phyloP scores from a whole-genome alignment of 352 stramenopile genomes.

The Phytopythium montanum region DNA sequence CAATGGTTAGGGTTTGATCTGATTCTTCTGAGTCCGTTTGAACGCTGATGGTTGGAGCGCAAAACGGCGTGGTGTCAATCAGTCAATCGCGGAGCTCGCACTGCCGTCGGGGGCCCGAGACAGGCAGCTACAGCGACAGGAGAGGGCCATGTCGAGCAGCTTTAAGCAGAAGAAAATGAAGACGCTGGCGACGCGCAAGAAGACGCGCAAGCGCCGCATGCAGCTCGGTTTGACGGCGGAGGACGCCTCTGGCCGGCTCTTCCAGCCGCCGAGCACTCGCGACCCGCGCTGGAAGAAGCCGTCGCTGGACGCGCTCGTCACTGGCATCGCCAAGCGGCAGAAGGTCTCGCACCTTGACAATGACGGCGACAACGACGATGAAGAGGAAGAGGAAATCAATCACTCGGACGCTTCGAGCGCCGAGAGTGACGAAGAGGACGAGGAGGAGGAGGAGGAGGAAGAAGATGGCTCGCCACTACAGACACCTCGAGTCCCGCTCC shows the following conservation, averaged over 20 bases:
- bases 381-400: constrained; percentile 20
- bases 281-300: constrained; percentile 78
- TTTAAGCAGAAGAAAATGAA: constrained; percentile 86
- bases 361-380: constrained; percentile 18
- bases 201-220: constrained; percentile 72
- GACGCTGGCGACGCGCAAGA: constrained; percentile 74
- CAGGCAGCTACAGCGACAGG: neutral
- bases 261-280: constrained; percentile 64
- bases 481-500: constrained; percentile 29
- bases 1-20: neutral
- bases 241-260: constrained; percentile 65
- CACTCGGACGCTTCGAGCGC: constrained; percentile 12
- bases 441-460: constrained; percentile 13
- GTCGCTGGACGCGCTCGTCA: constrained; percentile 35
- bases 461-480: too few relatives aligned
- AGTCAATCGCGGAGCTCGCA: neutral
- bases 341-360: constrained; percentile 24
- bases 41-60: neutral
- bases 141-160: constrained; percentile 71
- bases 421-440: constrained; percentile 5
- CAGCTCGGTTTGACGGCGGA: constrained; percentile 51
- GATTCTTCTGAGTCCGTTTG: neutral
- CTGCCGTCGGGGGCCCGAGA: neutral
- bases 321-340: constrained; percentile 33
- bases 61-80: constrained; percentile 12